Evolutionary conservation across 352 stramenopile genomes (phyloP).

Genomic region (Phytophthora uliginosa): DNA sequence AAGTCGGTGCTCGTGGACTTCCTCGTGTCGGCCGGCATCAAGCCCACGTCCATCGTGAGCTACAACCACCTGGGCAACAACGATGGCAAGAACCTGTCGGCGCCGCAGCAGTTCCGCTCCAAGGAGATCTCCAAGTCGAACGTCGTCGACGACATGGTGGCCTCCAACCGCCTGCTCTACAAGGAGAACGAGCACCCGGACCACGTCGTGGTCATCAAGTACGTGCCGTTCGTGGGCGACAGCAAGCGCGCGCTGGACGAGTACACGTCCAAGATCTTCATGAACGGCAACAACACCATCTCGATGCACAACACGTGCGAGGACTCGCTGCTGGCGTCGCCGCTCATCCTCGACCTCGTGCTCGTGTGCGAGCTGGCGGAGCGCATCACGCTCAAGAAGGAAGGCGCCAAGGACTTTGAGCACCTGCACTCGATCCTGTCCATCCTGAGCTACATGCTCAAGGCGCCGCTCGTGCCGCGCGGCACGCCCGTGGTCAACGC

Average conservation of each 20-base stretch:
- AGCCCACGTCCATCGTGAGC: conserved; percentile 98
- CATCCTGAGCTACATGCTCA: conserved; percentile 99
- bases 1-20: conserved; percentile 99
- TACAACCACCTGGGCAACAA: conserved; percentile 99
- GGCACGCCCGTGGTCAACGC: conserved; percentile 99
- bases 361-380: conserved; percentile 98
- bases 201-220: conserved; percentile 99
- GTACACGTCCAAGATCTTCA: conserved; percentile 99
- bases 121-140: conserved; percentile 99
- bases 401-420: conserved; percentile 92
- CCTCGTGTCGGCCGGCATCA: conserved; percentile 99
- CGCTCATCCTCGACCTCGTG: conserved; percentile 99
- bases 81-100: conserved; percentile 99
- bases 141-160: conserved; percentile 99
- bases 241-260: conserved; percentile 99
- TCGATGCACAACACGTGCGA: conserved; percentile 99
- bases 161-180: conserved; percentile 98
- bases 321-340: conserved; percentile 98
- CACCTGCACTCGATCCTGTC: conserved; percentile 98
- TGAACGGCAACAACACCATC: conserved; percentile 99
- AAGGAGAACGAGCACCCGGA: conserved; percentile 99
- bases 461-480: conserved; percentile 98
- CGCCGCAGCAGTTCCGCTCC: conserved; percentile 98
- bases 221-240: conserved; percentile 99
- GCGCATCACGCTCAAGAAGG: conserved; percentile 96